A percentile compares a stretch with the other conserved stretches of the same genome.
Evolutionary conservation across 139 green algal genomes (phyloP).

Genomic region (Picochlorum costavermella): DNA sequence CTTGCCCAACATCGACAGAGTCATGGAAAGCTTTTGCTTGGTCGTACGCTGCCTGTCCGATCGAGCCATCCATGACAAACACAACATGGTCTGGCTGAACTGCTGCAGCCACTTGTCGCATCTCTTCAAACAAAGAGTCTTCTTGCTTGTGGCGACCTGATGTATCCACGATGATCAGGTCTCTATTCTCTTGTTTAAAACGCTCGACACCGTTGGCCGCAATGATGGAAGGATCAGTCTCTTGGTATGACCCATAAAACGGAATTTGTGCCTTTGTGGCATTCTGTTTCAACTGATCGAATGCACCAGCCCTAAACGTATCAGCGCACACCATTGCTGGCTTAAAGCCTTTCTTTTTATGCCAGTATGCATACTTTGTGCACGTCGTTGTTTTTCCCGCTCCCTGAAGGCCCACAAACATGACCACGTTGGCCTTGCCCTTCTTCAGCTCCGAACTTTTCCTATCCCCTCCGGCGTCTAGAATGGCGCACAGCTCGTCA

Average conservation of each 20-base stretch:
- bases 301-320: slow-evolving; percentile 90
- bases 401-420: slow-evolving; percentile 94
- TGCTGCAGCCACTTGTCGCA: slow-evolving; percentile 60
- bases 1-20: slow-evolving; percentile 81
- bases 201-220: slow-evolving; percentile 79
- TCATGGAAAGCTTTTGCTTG: slow-evolving; percentile 96
- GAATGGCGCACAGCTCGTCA: slow-evolving; percentile 79
- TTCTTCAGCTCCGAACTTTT: slow-evolving; percentile 69
- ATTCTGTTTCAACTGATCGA: slow-evolving; percentile 99
- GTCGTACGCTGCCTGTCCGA: slow-evolving; percentile 93
- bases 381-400: slow-evolving; percentile 97
- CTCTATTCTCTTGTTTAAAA: slow-evolving; percentile 71
- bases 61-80: slow-evolving; percentile 98
- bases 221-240: slow-evolving; percentile 93
- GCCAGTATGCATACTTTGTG: slow-evolving; percentile 92
- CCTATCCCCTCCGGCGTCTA: slow-evolving; percentile 52
- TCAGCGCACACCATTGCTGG: slow-evolving; percentile 94
- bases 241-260: slow-evolving; percentile 87
- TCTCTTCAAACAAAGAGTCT: slow-evolving; percentile 97
- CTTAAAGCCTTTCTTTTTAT: slow-evolving; percentile 97
- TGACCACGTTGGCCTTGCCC: slow-evolving; percentile 81
- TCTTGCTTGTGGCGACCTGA: slow-evolving; percentile 94
- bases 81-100: slow-evolving; percentile 82
- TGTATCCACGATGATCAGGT: slow-evolving; percentile 99
- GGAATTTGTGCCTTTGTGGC: slow-evolving; percentile 88